Percentiles rank a stretch among this genome's conserved stretches.
These are phyloP conservation scores for Xylaria acuta DNA, from an alignment of 495 filamentous ascomycete genomes.

Conservation along the genomic window DNA sequence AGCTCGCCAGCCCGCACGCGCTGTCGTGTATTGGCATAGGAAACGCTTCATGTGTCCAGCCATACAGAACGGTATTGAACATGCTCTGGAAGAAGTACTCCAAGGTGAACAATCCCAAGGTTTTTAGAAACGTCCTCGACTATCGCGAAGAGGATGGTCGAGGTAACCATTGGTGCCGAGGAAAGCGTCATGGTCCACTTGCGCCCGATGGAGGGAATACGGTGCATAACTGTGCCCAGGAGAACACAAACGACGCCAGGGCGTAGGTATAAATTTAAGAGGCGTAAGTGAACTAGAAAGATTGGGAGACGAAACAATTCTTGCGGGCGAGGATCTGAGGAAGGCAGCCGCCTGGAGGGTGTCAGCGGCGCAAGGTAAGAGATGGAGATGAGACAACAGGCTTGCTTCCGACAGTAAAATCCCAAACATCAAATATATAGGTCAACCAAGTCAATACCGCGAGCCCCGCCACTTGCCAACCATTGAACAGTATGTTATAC, in stretches of 20 bases:
- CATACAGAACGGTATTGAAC: constrained; percentile 64
- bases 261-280: constrained; percentile 54
- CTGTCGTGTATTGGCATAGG: constrained; percentile 61
- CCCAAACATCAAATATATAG: constrained; percentile 26
- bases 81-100: constrained; percentile 59
- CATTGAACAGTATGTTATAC: constrained; percentile 2
- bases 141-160: constrained; percentile 51
- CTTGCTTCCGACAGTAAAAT: constrained; percentile 20
- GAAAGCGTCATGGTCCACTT: constrained; percentile 55
- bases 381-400: background rate
- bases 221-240: constrained; percentile 48
- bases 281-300: constrained; percentile 43
- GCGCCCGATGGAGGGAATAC: constrained; percentile 47
- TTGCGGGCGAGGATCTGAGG: constrained; percentile 50
- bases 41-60: constrained; percentile 52
- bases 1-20: constrained; percentile 58
- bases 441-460: constrained; percentile 20
- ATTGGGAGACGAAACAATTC: constrained; percentile 40
- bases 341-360: constrained; percentile 44
- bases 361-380: background rate
- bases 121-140: constrained; percentile 52
- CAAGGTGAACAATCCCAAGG: constrained; percentile 52
- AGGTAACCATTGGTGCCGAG: constrained; percentile 52
- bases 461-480: constrained; percentile 21
- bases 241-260: constrained; percentile 51